phyloP scores from a whole-genome alignment of 495 filamentous ascomycete genomes.

The Haplographium delicatum region DNA sequence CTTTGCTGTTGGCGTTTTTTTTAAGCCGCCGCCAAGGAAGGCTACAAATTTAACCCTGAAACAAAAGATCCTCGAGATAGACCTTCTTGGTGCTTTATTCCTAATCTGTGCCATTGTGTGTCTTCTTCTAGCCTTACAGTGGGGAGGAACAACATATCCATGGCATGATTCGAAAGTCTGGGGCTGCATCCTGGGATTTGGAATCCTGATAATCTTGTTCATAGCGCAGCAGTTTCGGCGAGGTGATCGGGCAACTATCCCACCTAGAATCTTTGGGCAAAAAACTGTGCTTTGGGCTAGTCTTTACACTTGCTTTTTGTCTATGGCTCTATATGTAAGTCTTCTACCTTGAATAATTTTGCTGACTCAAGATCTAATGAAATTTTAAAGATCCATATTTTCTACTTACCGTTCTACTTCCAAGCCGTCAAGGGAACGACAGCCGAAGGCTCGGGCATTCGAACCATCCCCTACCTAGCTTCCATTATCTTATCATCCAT shows the following conservation, averaged over 20 bases:
- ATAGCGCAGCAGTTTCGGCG: slow-evolving; percentile 44
- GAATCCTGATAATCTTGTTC: slow-evolving; percentile 42
- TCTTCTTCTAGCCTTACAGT: slow-evolving; percentile 48
- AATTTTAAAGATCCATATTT: slow-evolving; percentile 34
- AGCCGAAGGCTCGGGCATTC: slow-evolving; percentile 45
- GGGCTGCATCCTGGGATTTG: slow-evolving; percentile 35
- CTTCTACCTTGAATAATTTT: no score
- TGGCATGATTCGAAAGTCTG: slow-evolving; percentile 35
- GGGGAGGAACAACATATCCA: slow-evolving; percentile 42
- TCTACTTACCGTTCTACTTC: slow-evolving; percentile 62
- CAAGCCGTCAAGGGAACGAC: slow-evolving; percentile 43
- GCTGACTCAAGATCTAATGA: no score
- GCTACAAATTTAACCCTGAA: slow-evolving; percentile 29
- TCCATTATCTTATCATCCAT: slow-evolving; percentile 30
- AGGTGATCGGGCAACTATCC: slow-evolving; percentile 32
- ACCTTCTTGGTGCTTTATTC: slow-evolving; percentile 22
- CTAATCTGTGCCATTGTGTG: slow-evolving; percentile 40
- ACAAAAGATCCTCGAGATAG: slow-evolving; percentile 32
- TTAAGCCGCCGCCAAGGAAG: slow-evolving; percentile 41
- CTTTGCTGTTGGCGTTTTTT: slow-evolving; percentile 39
- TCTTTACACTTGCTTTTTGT: slow-evolving; percentile 36
- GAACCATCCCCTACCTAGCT: slow-evolving; percentile 47
- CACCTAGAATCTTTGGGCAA: slow-evolving; percentile 20
- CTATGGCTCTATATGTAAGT: slow-evolving; percentile 41
- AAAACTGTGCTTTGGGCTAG: slow-evolving; percentile 16